These are phyloP conservation scores for Amanita thiersii DNA, from an alignment of 768 basidiomycete genomes.

Conservation along the genomic window DNA sequence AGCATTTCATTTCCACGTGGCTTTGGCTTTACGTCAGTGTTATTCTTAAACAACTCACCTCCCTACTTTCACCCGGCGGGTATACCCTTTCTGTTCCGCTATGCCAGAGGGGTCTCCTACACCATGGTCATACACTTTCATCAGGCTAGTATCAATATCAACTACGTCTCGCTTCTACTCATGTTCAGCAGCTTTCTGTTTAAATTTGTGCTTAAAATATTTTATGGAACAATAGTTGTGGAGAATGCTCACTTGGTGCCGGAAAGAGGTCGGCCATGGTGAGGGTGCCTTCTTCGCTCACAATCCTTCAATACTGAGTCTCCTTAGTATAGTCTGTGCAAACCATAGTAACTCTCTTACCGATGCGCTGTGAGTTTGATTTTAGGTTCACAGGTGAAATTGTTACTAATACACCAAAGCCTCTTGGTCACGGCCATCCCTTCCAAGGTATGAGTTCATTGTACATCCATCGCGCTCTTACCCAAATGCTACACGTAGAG, in stretches of 20 bases:
- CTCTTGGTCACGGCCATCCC: conserved; percentile 72
- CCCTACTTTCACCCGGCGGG: neutral
- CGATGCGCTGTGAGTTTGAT: conserved; percentile 64
- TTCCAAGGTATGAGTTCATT: conserved; percentile 35
- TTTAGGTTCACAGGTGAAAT: neutral
- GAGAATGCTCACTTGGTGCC: conserved; percentile 72
- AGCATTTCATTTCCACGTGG: conserved; percentile 12
- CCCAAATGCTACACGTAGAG: conserved; percentile 33
- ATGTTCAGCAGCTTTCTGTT: conserved; percentile 49
- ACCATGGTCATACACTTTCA: conserved; percentile 58
- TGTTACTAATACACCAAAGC: conserved; percentile 25
- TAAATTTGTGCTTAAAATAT: conserved; percentile 81
- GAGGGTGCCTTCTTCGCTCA: conserved; percentile 12
- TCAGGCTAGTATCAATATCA: conserved; percentile 43
- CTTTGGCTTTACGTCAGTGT: neutral
- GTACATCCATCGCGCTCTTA: neutral
- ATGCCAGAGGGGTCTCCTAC: conserved; percentile 18
- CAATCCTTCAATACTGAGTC: neutral
- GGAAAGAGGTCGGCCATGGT: conserved; percentile 70
- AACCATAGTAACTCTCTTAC: conserved; percentile 86
- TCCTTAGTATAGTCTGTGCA: conserved; percentile 68
- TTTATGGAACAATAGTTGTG: conserved; percentile 84
- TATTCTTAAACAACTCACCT: neutral
- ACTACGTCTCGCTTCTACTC: neutral
- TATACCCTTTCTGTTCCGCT: neutral